Evolutionary conservation across 129 eudicot genomes (phyloP).

Genomic region (Flaveria robusta): DNA sequence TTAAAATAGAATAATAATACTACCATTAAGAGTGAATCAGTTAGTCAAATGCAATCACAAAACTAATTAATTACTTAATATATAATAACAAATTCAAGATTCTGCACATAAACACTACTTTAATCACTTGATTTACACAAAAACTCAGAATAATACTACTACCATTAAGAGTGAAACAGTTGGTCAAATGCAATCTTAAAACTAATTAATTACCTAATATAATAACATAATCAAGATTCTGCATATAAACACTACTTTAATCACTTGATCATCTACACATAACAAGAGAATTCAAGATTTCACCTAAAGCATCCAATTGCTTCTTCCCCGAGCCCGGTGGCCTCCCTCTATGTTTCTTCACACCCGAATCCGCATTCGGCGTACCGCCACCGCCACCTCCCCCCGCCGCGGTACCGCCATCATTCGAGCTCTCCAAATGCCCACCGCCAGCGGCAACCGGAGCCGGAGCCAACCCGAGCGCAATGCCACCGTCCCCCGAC

Average conservation of each 20-base stretch:
- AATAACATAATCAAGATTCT: background rate
- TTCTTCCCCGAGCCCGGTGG: slow-evolving; percentile 91
- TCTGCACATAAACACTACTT: slow-evolving; percentile 8
- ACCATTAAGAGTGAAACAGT: background rate
- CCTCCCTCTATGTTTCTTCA: slow-evolving; percentile 65
- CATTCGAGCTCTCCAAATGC: slow-evolving; percentile 36
- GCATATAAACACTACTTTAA: slow-evolving; percentile 9
- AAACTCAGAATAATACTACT: background rate
- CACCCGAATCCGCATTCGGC: slow-evolving; percentile 43
- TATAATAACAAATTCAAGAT: background rate
- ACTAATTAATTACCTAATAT: slow-evolving; percentile 5
- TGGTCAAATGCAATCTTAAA: slow-evolving; percentile 5
- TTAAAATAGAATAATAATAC: background rate
- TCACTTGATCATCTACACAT: slow-evolving; percentile 10
- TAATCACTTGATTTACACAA: background rate
- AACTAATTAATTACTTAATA: slow-evolving; percentile 9
- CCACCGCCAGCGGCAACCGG: slow-evolving; percentile 40
- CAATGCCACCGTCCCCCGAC: slow-evolving; percentile 72
- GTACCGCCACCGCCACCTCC: slow-evolving; percentile 35
- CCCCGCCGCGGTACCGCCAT: slow-evolving; percentile 35
- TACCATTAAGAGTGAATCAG: background rate
- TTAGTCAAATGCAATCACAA: slow-evolving; percentile 10
- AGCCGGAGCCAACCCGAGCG: slow-evolving; percentile 67
- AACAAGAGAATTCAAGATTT: background rate
- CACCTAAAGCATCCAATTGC: slow-evolving; percentile 92